phyloP scores from a whole-genome alignment of 306 rosid genomes.

The Trichosanthes truncata region DNA sequence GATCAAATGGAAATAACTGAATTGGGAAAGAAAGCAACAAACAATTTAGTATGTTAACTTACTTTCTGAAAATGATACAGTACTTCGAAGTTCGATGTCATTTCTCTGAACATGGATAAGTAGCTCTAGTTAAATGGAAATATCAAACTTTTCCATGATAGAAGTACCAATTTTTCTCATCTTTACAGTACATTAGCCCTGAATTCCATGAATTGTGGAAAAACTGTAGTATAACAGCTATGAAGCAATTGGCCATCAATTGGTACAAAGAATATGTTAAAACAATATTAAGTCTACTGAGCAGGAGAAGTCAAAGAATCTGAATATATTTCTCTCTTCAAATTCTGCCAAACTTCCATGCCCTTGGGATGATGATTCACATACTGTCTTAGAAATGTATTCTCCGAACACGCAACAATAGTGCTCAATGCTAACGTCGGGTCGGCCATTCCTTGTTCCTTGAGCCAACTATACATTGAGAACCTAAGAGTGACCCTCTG shows the following conservation, averaged over 20 bases:
- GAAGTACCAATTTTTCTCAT: neutral
- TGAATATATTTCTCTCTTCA: slow-evolving; percentile 29
- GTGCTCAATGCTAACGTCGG: slow-evolving; percentile 51
- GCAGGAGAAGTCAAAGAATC: neutral
- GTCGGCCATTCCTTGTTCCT: slow-evolving; percentile 29
- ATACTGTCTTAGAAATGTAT: slow-evolving; percentile 23
- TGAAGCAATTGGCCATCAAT: neutral
- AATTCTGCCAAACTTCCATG: slow-evolving; percentile 50
- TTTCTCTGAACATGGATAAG: neutral
- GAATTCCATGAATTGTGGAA: neutral
- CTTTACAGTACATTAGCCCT: neutral
- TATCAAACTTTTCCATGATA: neutral
- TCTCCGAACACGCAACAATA: slow-evolving; percentile 41
- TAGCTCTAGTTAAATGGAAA: neutral
- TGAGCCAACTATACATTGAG: slow-evolving; percentile 65
- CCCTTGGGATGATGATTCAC: slow-evolving; percentile 60
- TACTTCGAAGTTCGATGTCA: neutral
- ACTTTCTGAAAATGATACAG: neutral
- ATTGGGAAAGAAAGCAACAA: neutral
- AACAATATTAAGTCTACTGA: neutral
- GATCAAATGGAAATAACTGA: neutral
- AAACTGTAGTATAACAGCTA: neutral
- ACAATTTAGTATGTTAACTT: neutral
- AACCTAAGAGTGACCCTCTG: slow-evolving; percentile 49
- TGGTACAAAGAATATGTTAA: neutral